These are phyloP conservation scores for Halophytophthora batemanensis DNA, from an alignment of 352 stramenopile genomes.

Conservation along the genomic window DNA sequence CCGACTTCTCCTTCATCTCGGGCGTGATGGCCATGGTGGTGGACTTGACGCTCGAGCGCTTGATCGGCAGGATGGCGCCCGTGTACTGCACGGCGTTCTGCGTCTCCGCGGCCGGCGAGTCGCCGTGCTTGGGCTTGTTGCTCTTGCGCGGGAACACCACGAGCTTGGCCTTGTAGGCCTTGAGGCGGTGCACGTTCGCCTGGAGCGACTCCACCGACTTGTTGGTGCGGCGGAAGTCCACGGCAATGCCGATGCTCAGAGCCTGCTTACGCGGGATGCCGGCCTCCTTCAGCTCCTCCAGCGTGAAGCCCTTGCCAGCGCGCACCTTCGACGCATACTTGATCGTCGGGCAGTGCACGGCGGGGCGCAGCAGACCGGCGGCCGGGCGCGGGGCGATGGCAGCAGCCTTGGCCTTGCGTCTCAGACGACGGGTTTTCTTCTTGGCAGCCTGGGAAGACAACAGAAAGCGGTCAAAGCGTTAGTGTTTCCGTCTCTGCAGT, in stretches of 20 bases:
- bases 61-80: slow-evolving; percentile 76
- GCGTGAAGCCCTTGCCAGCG: slow-evolving; percentile 97
- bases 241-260: slow-evolving; percentile 96
- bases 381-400: slow-evolving; percentile 96
- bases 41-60: slow-evolving; percentile 72
- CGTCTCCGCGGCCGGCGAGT: slow-evolving; percentile 90
- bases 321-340: slow-evolving; percentile 99
- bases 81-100: slow-evolving; percentile 91
- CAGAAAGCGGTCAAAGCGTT: slow-evolving; percentile 27
- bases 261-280: slow-evolving; percentile 95
- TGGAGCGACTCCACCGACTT: slow-evolving; percentile 95
- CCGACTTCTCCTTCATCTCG: slow-evolving; percentile 83
- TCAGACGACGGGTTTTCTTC: slow-evolving; percentile 95
- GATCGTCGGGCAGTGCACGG: slow-evolving; percentile 97
- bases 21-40: slow-evolving; percentile 79
- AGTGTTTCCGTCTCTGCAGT: too few relatives aligned
- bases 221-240: slow-evolving; percentile 98
- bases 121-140: slow-evolving; percentile 95
- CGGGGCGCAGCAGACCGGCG: slow-evolving; percentile 94
- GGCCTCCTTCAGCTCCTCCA: slow-evolving; percentile 98
- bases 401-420: slow-evolving; percentile 97
- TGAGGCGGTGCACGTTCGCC: slow-evolving; percentile 98
- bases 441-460: slow-evolving; percentile 92
- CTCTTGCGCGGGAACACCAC: slow-evolving; percentile 98
- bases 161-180: slow-evolving; percentile 99